A percentile compares a stretch with the other conserved stretches of the same genome.
These are phyloP conservation scores for Metschnikowia henanensis DNA, from an alignment of 805 yeast species.

Conservation along the genomic window DNA sequence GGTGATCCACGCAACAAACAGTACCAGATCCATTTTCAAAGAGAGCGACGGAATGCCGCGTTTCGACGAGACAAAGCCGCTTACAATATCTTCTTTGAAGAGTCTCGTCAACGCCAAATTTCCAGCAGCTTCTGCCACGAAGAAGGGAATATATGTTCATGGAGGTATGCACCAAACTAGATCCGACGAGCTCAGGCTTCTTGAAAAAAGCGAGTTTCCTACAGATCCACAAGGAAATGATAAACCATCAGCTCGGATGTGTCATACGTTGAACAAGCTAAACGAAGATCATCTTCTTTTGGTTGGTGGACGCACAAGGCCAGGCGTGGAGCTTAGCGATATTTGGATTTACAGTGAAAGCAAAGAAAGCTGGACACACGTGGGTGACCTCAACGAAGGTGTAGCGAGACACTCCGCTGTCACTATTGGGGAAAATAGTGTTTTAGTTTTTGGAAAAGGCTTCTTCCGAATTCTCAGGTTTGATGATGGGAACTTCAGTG, in stretches of 20 bases:
- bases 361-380: conserved; percentile 38
- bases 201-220: background rate
- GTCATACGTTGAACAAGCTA: conserved; percentile 51
- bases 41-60: background rate
- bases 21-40: background rate
- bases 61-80: background rate
- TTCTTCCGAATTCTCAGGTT: conserved; percentile 3
- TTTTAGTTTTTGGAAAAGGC: conserved; percentile 15
- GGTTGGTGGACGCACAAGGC: conserved; percentile 70
- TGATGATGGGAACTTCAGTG: background rate
- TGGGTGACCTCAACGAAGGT: conserved; percentile 27
- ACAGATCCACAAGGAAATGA: conserved; percentile 13
- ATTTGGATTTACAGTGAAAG: conserved; percentile 23
- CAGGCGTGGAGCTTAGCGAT: conserved; percentile 44
- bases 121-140: conserved; percentile 26
- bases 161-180: conserved; percentile 44
- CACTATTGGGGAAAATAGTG: background rate
- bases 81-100: background rate
- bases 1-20: conserved; percentile 61
- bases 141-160: conserved; percentile 26
- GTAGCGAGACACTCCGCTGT: conserved; percentile 16
- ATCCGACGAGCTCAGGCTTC: conserved; percentile 9
- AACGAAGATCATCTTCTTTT: conserved; percentile 33
- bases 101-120: conserved; percentile 37
- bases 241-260: conserved; percentile 48